phyloP scores from a whole-genome alignment of 495 filamentous ascomycete genomes.

The Podospora fimiseda region DNA sequence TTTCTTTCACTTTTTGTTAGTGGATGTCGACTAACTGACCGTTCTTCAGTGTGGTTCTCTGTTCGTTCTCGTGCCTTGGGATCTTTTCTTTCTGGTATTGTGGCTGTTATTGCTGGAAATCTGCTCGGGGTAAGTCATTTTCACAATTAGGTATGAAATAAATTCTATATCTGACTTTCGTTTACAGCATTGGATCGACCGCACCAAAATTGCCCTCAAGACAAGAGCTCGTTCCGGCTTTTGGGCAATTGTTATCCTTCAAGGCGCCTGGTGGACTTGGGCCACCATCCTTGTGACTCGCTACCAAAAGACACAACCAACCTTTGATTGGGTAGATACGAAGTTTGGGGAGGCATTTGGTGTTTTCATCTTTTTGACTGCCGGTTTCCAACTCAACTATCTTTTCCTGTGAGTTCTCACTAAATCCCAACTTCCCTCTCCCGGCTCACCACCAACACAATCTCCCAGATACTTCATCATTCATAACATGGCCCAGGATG shows the following conservation, averaged over 20 bases:
- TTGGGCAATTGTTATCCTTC: slow-evolving; percentile 41
- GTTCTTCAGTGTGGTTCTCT: slow-evolving; percentile 56
- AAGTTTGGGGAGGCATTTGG: slow-evolving; percentile 54
- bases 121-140: slow-evolving; percentile 38
- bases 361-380: slow-evolving; percentile 52
- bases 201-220: slow-evolving; percentile 41
- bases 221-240: slow-evolving; percentile 36
- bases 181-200: slow-evolving; percentile 44
- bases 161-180: neutral
- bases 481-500: slow-evolving; percentile 48
- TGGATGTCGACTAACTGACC: no score
- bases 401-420: slow-evolving; percentile 46
- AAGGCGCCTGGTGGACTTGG: slow-evolving; percentile 60
- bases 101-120: slow-evolving; percentile 52
- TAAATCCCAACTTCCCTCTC: neutral
- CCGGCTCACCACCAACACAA: neutral
- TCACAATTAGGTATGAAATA: no score
- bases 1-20: no score
- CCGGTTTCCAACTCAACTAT: slow-evolving; percentile 59
- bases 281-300: slow-evolving; percentile 49
- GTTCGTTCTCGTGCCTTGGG: slow-evolving; percentile 57
- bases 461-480: slow-evolving; percentile 53
- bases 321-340: slow-evolving; percentile 50
- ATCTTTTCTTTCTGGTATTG: slow-evolving; percentile 54
- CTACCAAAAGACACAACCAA: slow-evolving; percentile 44